phyloP scores from a whole-genome alignment of 768 basidiomycete genomes.

The Royoungia palumana region DNA sequence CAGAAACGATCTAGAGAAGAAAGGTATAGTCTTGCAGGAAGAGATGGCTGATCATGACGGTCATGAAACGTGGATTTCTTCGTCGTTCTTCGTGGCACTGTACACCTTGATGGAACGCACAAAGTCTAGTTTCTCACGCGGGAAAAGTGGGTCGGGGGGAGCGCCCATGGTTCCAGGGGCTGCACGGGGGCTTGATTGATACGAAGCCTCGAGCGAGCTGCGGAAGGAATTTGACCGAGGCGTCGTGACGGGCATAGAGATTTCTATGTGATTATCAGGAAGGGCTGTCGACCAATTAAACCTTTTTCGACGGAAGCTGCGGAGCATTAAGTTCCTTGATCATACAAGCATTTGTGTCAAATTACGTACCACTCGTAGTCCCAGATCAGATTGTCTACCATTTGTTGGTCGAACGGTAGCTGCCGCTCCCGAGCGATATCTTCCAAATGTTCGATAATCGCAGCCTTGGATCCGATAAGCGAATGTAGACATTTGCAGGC shows the following conservation, averaged over 20 bases:
- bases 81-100: slow-evolving; percentile 43
- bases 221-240: slow-evolving; percentile 21
- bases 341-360: background rate
- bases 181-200: slow-evolving; percentile 7
- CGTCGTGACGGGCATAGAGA: slow-evolving; percentile 19
- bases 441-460: slow-evolving; percentile 48
- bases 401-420: slow-evolving; percentile 16
- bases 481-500: slow-evolving; percentile 67
- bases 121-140: slow-evolving; percentile 42
- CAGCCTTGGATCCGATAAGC: slow-evolving; percentile 58
- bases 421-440: slow-evolving; percentile 30
- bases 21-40: background rate
- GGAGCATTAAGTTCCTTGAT: slow-evolving; percentile 8
- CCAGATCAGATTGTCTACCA: slow-evolving; percentile 31
- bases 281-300: slow-evolving; percentile 64
- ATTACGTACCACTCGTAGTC: slow-evolving; percentile 35
- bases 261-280: slow-evolving; percentile 31
- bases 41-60: background rate
- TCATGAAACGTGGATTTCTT: slow-evolving; percentile 26
- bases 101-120: slow-evolving; percentile 53
- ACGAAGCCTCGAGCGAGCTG: slow-evolving; percentile 15
- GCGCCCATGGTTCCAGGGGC: slow-evolving; percentile 14
- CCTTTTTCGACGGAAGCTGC: slow-evolving; percentile 62
- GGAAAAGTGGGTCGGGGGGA: slow-evolving; percentile 24
- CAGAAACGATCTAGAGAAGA: background rate